These are phyloP conservation scores for Paspalum vaginatum DNA, from an alignment of 176 grass and related monocot genomes.

Conservation along the genomic window DNA sequence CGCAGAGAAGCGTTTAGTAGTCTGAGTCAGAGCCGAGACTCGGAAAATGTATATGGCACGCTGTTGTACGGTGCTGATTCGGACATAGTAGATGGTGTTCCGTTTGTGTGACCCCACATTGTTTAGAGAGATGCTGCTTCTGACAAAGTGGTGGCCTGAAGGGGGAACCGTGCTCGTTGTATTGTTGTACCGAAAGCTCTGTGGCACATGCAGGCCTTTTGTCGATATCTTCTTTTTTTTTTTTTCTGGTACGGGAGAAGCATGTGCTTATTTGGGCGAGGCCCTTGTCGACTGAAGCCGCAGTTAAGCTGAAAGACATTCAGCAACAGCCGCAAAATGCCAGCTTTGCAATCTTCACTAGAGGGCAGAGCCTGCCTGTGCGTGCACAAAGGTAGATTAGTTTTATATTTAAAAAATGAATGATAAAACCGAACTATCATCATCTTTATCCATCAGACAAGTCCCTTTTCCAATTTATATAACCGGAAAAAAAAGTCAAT, in stretches of 20 bases:
- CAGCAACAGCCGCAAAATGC: neutral
- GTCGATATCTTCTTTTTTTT: neutral
- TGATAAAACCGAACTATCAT: neutral
- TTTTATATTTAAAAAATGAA: neutral
- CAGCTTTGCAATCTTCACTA: neutral
- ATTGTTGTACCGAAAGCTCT: slow-evolving; percentile 49
- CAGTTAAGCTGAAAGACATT: neutral
- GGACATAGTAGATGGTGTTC: neutral
- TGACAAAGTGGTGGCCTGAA: slow-evolving; percentile 40
- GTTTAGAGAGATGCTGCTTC: slow-evolving; percentile 20
- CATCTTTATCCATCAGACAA: slow-evolving; percentile 12
- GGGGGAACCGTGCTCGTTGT: slow-evolving; percentile 37
- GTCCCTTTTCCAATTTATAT: neutral
- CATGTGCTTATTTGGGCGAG: slow-evolving; percentile 9
- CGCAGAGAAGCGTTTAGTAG: neutral
- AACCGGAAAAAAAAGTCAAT: neutral
- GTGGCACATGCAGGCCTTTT: slow-evolving; percentile 45
- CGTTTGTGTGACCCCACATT: slow-evolving; percentile 22
- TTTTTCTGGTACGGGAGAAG: slow-evolving; percentile 6
- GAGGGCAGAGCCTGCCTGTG: neutral
- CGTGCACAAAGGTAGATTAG: neutral
- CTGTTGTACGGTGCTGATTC: slow-evolving; percentile 9
- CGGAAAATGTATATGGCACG: neutral
- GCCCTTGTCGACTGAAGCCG: neutral
- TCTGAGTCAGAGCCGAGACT: neutral